phyloP scores from a whole-genome alignment of 371 early-diverging fungal genomes.

The Mucor sp. region DNA sequence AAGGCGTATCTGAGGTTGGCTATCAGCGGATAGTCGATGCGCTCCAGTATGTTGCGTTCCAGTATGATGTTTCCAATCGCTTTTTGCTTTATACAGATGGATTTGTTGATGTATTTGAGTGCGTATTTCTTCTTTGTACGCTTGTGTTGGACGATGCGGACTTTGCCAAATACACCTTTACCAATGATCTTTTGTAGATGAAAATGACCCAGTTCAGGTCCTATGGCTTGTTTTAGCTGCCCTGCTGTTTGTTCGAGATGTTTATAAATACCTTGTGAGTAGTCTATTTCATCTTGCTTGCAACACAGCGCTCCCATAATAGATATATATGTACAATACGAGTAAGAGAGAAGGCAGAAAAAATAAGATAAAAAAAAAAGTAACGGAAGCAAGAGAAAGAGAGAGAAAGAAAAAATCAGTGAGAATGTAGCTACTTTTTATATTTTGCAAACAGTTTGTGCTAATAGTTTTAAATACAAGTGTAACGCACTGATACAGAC shows the following conservation, averaged over 20 bases:
- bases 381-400: slow-evolving; percentile 2
- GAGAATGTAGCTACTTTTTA: neutral
- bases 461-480: slow-evolving; percentile 2
- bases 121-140: slow-evolving; percentile 54
- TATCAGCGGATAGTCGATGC: slow-evolving; percentile 45
- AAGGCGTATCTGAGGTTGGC: slow-evolving; percentile 76
- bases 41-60: slow-evolving; percentile 53
- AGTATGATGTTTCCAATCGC: slow-evolving; percentile 54
- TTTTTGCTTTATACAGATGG: slow-evolving; percentile 50
- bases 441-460: neutral
- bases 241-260: neutral
- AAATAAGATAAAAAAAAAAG: neutral
- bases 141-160: slow-evolving; percentile 83
- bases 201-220: slow-evolving; percentile 62
- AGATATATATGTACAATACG: neutral
- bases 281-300: slow-evolving; percentile 18
- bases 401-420: neutral
- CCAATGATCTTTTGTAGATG: slow-evolving; percentile 65
- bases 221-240: neutral
- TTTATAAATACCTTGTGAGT: slow-evolving; percentile 17
- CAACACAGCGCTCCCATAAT: slow-evolving; percentile 26
- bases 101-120: slow-evolving; percentile 59
- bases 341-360: slow-evolving; percentile 3
- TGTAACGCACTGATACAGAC: slow-evolving; percentile 14
- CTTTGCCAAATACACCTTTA: slow-evolving; percentile 75